Evolutionary conservation across 2,329 filamentous ascomycete species (phyloP).

Genomic region (Xylaria sp.): DNA sequence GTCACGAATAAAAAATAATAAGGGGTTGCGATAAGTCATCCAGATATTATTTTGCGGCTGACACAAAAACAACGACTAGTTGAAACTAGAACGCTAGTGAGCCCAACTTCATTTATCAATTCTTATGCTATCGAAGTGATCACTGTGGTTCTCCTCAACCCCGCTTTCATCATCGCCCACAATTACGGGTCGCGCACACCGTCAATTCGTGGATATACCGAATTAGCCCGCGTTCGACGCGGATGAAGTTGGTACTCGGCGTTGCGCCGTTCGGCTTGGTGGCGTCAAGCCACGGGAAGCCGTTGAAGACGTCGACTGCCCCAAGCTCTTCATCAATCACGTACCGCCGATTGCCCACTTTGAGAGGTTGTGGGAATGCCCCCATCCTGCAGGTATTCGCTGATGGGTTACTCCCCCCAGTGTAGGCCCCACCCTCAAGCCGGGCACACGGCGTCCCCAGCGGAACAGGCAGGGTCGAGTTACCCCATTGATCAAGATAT

Average conservation of each 20-base stretch:
- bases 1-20: no score
- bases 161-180: slow-evolving; percentile 29
- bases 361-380: slow-evolving; percentile 39
- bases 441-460: slow-evolving; percentile 41
- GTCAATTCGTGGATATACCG: slow-evolving; percentile 42
- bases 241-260: slow-evolving; percentile 40
- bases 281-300: slow-evolving; percentile 39
- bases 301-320: slow-evolving; percentile 40
- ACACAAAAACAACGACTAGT: no score
- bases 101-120: no score
- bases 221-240: slow-evolving; percentile 39
- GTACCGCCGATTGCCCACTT: slow-evolving; percentile 38
- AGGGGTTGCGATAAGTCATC: no score
- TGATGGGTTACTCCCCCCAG: slow-evolving; percentile 27
- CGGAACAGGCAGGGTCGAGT: slow-evolving; percentile 35
- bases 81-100: no score
- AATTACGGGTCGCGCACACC: slow-evolving; percentile 33
- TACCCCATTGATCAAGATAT: slow-evolving; percentile 40
- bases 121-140: no score
- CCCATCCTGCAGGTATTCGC: slow-evolving; percentile 40
- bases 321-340: slow-evolving; percentile 42
- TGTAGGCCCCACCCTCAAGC: slow-evolving; percentile 41
- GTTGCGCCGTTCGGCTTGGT: slow-evolving; percentile 33
- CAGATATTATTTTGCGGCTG: no score
- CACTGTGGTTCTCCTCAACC: background rate